Percentiles rank a stretch among this genome's conserved stretches.
These are phyloP conservation scores for Sapria himalayana DNA, from an alignment of 345 rosid genomes.

Conservation along the genomic window DNA sequence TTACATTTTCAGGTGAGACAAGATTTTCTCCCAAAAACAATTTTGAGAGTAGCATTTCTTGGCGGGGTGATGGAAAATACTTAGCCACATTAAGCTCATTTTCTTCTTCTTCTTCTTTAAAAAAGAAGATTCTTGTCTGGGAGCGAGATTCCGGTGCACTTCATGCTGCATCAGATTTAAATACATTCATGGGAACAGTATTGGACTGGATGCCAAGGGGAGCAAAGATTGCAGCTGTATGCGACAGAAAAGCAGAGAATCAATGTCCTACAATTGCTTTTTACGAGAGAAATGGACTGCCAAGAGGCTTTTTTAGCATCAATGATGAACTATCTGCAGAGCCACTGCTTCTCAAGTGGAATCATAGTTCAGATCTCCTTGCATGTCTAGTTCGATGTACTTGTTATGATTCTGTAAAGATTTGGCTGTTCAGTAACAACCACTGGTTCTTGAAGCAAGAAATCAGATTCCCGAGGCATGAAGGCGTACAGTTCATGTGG, in stretches of 20 bases:
- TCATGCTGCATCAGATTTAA: constrained; percentile 57
- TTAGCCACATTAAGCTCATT: constrained; percentile 38
- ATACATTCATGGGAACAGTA: constrained; percentile 37
- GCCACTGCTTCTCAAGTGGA: constrained; percentile 64
- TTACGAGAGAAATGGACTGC: constrained; percentile 79
- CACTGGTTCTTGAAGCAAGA: constrained; percentile 91
- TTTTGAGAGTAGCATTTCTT: constrained; percentile 35
- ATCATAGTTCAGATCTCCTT: constrained; percentile 71
- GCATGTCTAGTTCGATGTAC: constrained; percentile 48
- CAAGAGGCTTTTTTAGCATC: constrained; percentile 46
- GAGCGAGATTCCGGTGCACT: constrained; percentile 64
- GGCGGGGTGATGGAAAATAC: constrained; percentile 96
- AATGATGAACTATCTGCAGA: constrained; percentile 27
- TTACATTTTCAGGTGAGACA: constrained; percentile 22
- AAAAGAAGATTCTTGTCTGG: constrained; percentile 69
- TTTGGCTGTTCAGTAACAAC: constrained; percentile 79
- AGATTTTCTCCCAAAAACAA: constrained; percentile 12
- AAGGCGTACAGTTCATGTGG: constrained; percentile 71
- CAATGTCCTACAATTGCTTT: constrained; percentile 40
- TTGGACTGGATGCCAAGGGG: constrained; percentile 99
- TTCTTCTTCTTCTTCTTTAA: constrained; percentile 15
- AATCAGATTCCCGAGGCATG: constrained; percentile 33
- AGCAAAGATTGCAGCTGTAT: constrained; percentile 70
- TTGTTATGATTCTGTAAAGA: constrained; percentile 35
- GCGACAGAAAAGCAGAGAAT: constrained; percentile 33